phyloP scores from a whole-genome alignment of 2,329 filamentous ascomycete species.

The Alternaria sp. region DNA sequence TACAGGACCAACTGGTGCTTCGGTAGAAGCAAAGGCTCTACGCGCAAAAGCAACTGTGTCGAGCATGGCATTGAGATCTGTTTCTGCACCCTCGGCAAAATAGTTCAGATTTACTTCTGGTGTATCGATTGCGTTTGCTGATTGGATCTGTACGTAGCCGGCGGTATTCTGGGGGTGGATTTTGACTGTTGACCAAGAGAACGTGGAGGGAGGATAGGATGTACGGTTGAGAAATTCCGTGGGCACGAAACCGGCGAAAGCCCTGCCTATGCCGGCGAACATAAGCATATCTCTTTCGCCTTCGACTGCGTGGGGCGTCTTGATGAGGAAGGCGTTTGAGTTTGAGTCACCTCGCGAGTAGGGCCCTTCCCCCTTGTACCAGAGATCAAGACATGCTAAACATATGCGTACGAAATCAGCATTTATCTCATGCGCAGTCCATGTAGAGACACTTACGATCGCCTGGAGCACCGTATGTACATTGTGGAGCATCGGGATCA shows the following conservation, averaged over 20 bases:
- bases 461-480: conserved; percentile 31
- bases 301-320: conserved; percentile 51
- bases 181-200: conserved; percentile 64
- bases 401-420: background rate
- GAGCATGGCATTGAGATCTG: conserved; percentile 59
- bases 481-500: conserved; percentile 18
- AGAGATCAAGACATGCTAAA: conserved; percentile 24
- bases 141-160: conserved; percentile 68
- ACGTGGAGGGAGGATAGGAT: conserved; percentile 19
- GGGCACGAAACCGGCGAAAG: conserved; percentile 62
- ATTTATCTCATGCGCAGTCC: background rate
- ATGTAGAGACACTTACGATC: conserved; percentile 7
- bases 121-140: conserved; percentile 67
- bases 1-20: conserved; percentile 53
- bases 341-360: conserved; percentile 57
- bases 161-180: conserved; percentile 67
- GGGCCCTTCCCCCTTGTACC: conserved; percentile 28
- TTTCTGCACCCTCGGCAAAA: conserved; percentile 60
- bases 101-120: conserved; percentile 61
- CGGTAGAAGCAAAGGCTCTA: conserved; percentile 64
- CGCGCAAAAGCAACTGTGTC: conserved; percentile 64
- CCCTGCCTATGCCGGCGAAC: conserved; percentile 57
- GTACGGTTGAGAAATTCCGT: conserved; percentile 55
- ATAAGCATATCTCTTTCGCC: conserved; percentile 63
- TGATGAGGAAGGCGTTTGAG: conserved; percentile 60